Evolutionary conservation across 2,329 filamentous ascomycete species (phyloP).

Genomic region (Calonectria naviculata): DNA sequence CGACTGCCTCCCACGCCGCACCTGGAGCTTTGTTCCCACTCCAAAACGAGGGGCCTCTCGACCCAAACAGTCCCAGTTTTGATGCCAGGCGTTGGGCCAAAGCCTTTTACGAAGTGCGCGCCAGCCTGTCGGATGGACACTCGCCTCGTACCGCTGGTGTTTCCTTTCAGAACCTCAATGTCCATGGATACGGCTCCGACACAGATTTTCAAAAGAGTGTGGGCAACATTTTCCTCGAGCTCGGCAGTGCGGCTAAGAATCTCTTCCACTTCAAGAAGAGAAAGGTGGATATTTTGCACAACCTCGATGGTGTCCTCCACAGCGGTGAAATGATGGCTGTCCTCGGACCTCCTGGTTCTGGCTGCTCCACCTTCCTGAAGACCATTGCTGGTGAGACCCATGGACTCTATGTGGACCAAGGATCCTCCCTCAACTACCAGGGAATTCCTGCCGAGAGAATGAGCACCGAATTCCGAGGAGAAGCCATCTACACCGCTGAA

Average conservation of each 20-base stretch:
- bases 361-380: slow-evolving; percentile 84
- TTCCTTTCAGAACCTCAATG: slow-evolving; percentile 72
- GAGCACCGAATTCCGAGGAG: slow-evolving; percentile 79
- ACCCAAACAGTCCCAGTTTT: neutral
- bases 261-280: slow-evolving; percentile 60
- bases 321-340: slow-evolving; percentile 79
- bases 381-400: slow-evolving; percentile 83
- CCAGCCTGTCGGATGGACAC: neutral
- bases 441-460: slow-evolving; percentile 75
- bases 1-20: neutral
- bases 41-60: neutral
- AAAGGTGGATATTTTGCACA: slow-evolving; percentile 71
- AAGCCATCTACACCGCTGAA: slow-evolving; percentile 86
- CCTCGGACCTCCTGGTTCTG: slow-evolving; percentile 73
- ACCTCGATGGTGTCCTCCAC: slow-evolving; percentile 73
- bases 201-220: slow-evolving; percentile 77
- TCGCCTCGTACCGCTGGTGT: slow-evolving; percentile 54
- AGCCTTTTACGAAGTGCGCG: neutral
- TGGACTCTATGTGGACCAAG: slow-evolving; percentile 75
- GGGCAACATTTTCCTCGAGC: slow-evolving; percentile 64
- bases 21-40: neutral
- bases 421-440: slow-evolving; percentile 79
- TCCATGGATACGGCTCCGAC: slow-evolving; percentile 72
- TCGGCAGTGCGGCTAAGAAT: slow-evolving; percentile 52
- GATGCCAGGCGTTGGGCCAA: slow-evolving; percentile 6